Base-by-base conservation (phyloP, 2,329 filamentous ascomycete species). In the Podosphaera xanthii region DNA sequence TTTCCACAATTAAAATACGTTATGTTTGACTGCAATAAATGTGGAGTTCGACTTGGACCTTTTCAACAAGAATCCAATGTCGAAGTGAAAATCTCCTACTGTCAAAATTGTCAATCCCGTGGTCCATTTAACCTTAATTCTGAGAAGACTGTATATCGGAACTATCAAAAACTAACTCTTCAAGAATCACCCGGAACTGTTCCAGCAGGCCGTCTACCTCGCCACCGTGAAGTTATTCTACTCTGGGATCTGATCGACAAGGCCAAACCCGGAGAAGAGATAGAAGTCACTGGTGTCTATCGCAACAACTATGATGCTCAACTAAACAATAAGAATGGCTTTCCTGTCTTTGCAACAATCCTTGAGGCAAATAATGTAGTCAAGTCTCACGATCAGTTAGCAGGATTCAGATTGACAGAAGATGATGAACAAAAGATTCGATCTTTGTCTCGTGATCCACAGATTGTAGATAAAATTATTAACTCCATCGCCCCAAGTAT, bases 1-100 rank as follows among this genome's bases (percentile, higher is more conserved):
- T 98, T 98, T 70, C 92, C 92, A 2, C 92, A 98, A 73, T 76
- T 98, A 62, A 97, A 97, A 71, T 96, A 97, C 71, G 87, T 98
- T 73, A 95, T 96, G 73, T 97, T 98, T 69, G 87, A 96, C 73
- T 98, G 92, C 73, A 82, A 77, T 60, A 98, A 96, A 73, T 98
- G 92, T 67, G 87, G 87, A 62, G 80, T 87, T 53, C 95, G 89
- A 0, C 79, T 98, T 2, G 92, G 92, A 1, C 92, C 92, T 22
- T 98, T 96, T 75, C 91, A 95, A 69, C 92, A 98, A 68, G 92
- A 98, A 73, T 92, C 91, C 49, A 94, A 92, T 62, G 83, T 90
- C 50, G 92, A 98, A 71, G 90, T 98, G 69, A 95, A 91, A 73
- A 87, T 98, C 65, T 87, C 86, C 0, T 98, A 87, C 75, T 98